phyloP scores from a whole-genome alignment of 2,329 filamentous ascomycete genomes.

The Paecilomyces variotii region DNA sequence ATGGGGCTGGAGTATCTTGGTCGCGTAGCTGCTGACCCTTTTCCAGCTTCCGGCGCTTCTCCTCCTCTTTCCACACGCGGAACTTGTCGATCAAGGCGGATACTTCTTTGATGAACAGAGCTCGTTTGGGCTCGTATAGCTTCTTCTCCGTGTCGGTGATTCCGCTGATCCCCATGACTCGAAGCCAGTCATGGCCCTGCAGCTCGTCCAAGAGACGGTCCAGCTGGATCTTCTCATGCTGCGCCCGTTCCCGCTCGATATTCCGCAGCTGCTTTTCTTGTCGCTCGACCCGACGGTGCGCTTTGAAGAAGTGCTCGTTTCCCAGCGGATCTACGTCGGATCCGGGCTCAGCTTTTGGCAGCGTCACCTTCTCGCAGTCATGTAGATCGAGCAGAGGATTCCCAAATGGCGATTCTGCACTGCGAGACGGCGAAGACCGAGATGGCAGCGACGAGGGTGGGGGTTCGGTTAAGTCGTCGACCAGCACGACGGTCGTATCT shows the following conservation, averaged over 20 bases:
- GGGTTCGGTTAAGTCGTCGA: constrained; percentile 47
- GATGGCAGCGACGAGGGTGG: constrained; percentile 14
- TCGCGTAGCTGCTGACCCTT: constrained; percentile 54
- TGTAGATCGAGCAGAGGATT: constrained; percentile 31
- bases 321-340: constrained; percentile 45
- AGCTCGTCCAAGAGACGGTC: constrained; percentile 69
- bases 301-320: constrained; percentile 49
- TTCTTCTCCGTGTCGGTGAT: constrained; percentile 80
- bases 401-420: constrained; percentile 20
- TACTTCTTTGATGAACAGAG: constrained; percentile 78
- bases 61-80: constrained; percentile 76
- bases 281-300: constrained; percentile 54
- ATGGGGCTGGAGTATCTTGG: constrained; percentile 1
- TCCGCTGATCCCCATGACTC: constrained; percentile 79
- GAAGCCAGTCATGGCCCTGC: constrained; percentile 85
- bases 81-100: constrained; percentile 80
- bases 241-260: constrained; percentile 57
- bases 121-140: constrained; percentile 75
- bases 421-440: constrained; percentile 3
- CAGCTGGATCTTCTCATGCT: constrained; percentile 60
- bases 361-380: constrained; percentile 36
- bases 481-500: constrained; percentile 65
- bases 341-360: constrained; percentile 29
- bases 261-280: constrained; percentile 62
- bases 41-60: constrained; percentile 71